Conservation (phyloP, 2,329 filamentous ascomycete genomes). For the Fusarium equiseti region DNA sequence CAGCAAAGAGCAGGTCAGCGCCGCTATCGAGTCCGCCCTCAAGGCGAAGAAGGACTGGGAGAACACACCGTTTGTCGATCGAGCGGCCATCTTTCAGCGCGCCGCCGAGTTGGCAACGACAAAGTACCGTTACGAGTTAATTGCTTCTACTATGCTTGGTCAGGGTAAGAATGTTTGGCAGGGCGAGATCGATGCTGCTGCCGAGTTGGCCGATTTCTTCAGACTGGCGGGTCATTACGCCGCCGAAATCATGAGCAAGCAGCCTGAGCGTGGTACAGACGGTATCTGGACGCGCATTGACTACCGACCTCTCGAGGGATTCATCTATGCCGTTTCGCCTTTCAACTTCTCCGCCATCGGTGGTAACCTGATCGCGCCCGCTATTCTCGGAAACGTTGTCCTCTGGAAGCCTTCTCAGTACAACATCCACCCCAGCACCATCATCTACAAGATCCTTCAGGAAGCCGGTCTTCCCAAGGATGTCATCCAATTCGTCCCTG, state of each 20-base stretch:
- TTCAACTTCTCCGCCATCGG: conserved; percentile 98
- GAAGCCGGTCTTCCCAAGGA: conserved; percentile 90
- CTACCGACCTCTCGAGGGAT: conserved; percentile 91
- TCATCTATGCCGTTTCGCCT: conserved; percentile 92
- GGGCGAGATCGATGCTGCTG: conserved; percentile 94
- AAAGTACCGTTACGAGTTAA: conserved; percentile 96
- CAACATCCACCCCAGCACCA: conserved; percentile 87
- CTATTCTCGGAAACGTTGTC: conserved; percentile 92
- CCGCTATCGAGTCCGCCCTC: conserved; percentile 85
- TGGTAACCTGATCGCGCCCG: conserved; percentile 85
- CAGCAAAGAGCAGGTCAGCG: conserved; percentile 49
- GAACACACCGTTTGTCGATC: conserved; percentile 85
- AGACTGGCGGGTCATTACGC: conserved; percentile 95
- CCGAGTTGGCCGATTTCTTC: conserved; percentile 91
- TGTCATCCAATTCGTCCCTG: conserved; percentile 93
- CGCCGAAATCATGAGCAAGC: conserved; percentile 56
- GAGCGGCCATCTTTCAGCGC: conserved; percentile 93
- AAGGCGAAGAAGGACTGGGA: conserved; percentile 87
- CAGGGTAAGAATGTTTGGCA: conserved; percentile 99
- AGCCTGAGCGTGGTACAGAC: conserved; percentile 50
- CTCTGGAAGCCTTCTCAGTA: conserved; percentile 94
- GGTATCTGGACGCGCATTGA: conserved; percentile 75
- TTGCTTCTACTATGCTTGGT: conserved; percentile 94
- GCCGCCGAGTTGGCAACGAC: conserved; percentile 88
- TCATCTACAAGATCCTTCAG: conserved; percentile 89